These are phyloP conservation scores for Verruconis gallopava DNA, from an alignment of 2,329 filamentous ascomycete genomes.

Conservation along the genomic window DNA sequence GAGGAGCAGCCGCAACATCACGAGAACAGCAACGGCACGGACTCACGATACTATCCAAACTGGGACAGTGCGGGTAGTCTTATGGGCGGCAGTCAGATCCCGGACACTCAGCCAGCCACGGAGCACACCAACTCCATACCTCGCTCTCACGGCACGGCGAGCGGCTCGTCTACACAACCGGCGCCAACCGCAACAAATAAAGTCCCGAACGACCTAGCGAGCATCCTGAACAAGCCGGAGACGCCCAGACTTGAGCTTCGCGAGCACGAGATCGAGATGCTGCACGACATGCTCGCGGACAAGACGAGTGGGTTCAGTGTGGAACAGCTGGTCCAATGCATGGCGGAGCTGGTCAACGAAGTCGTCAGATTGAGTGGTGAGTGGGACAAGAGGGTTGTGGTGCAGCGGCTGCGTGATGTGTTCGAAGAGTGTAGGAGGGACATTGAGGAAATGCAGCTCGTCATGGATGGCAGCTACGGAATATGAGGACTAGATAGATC, in stretches of 20 bases:
- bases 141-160: neutral
- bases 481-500: too few relatives aligned
- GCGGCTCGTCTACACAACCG: slow-evolving; percentile 3
- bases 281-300: slow-evolving; percentile 51
- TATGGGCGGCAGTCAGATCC: slow-evolving; percentile 44
- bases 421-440: neutral
- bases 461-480: neutral
- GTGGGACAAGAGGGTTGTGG: slow-evolving; percentile 54
- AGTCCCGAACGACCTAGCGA: slow-evolving; percentile 22
- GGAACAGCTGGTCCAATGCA: slow-evolving; percentile 91
- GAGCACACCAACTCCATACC: neutral
- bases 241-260: slow-evolving; percentile 30
- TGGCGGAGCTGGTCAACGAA: slow-evolving; percentile 77
- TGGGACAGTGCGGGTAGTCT: slow-evolving; percentile 38
- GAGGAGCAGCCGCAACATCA: slow-evolving; percentile 31
- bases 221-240: slow-evolving; percentile 29
- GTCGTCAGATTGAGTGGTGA: slow-evolving; percentile 70
- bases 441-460: neutral
- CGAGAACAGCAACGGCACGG: slow-evolving; percentile 55
- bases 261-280: slow-evolving; percentile 37
- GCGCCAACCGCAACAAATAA: slow-evolving; percentile 17
- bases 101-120: slow-evolving; percentile 42
- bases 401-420: neutral
- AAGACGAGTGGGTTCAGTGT: slow-evolving; percentile 68
- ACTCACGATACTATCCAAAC: slow-evolving; percentile 39